Evolutionary conservation across 129 eudicot species (phyloP).

Genomic region (Pseudognaphalium luteoalbum): DNA sequence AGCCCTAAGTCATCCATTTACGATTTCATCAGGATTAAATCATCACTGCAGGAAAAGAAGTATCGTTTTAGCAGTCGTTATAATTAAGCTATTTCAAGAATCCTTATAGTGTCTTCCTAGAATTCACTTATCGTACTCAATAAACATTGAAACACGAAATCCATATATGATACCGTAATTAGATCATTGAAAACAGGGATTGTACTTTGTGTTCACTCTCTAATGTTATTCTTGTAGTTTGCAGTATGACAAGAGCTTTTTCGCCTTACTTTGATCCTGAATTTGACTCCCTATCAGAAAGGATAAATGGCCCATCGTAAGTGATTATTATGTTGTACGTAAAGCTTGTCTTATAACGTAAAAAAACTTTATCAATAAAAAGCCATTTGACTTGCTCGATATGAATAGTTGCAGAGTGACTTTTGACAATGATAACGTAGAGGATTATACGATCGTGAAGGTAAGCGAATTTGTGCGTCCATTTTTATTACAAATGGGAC

Average conservation of each 20-base stretch:
- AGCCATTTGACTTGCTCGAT: neutral
- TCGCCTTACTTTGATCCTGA: conserved; percentile 86
- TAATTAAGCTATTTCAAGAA: neutral
- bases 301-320: conserved; percentile 74
- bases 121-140: neutral
- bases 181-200: neutral
- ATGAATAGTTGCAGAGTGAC: conserved; percentile 67
- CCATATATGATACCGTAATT: neutral
- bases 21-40: conserved; percentile 6
- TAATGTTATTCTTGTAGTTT: conserved; percentile 23
- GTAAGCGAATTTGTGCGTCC: conserved; percentile 28
- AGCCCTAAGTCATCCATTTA: conserved; percentile 20
- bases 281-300: conserved; percentile 61
- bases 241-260: conserved; percentile 51
- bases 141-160: conserved; percentile 1
- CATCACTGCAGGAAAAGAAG: too few relatives aligned
- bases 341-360: too few relatives aligned
- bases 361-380: neutral
- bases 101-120: neutral
- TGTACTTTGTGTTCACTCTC: neutral
- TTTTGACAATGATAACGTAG: conserved; percentile 70
- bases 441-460: conserved; percentile 70
- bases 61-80: neutral
- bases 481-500: neutral
- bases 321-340: conserved; percentile 6